Evolutionary conservation across 495 filamentous ascomycete genomes (phyloP).

Genomic region (Jackrogersella multiformis): DNA sequence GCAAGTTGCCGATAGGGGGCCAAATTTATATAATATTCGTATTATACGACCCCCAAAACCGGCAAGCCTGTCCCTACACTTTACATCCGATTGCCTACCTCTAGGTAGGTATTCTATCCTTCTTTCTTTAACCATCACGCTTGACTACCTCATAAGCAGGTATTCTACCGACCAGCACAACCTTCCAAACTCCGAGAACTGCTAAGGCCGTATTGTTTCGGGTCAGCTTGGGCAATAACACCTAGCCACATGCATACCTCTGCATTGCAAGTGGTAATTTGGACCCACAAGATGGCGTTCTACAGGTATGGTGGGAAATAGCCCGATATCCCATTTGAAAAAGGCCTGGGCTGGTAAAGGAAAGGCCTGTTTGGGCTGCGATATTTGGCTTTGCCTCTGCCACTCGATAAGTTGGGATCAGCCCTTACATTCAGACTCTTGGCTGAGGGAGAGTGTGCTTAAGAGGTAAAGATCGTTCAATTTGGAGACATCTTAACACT

Average conservation of each 20-base stretch:
- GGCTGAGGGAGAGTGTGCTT: too few species aligned
- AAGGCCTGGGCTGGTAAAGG: background rate
- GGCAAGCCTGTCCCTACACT: too few species aligned
- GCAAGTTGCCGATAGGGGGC: background rate
- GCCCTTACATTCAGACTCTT: too few species aligned
- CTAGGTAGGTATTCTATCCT: background rate
- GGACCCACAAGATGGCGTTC: background rate
- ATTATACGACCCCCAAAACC: too few species aligned
- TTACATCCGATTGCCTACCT: too few species aligned
- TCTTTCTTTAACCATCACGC: too few species aligned
- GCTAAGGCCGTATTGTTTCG: background rate
- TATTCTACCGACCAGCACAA: too few species aligned
- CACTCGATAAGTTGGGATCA: too few species aligned
- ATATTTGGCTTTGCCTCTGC: too few species aligned
- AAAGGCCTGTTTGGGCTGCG: background rate
- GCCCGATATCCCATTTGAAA: background rate
- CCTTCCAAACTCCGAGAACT: background rate
- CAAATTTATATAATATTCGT: background rate
- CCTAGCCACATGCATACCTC: background rate
- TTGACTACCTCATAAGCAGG: too few species aligned
- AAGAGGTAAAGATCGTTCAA: too few species aligned
- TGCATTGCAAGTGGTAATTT: background rate
- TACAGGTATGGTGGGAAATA: background rate
- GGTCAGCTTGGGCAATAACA: conserved; percentile 6
- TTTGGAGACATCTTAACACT: too few species aligned